Percentiles rank a stretch among this genome's conserved stretches.
Conservation (phyloP, 1,284 basidiomycete species). For the Mycosarcoma mackinlayi region DNA sequence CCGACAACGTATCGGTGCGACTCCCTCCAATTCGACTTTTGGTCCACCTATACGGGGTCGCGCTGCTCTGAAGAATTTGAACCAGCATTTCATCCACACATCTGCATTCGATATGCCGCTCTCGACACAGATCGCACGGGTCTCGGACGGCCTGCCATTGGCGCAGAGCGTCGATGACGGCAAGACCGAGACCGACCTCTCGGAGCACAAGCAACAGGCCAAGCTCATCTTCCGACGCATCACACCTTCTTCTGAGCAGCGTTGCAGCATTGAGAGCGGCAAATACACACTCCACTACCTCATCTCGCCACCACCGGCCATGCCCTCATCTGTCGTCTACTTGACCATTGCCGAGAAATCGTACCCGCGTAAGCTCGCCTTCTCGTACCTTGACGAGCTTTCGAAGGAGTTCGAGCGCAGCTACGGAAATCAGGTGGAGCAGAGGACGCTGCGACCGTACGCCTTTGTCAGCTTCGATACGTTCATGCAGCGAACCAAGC, state of each 20-base stretch:
- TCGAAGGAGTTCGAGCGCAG: slow-evolving; percentile 84
- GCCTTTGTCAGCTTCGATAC: slow-evolving; percentile 75
- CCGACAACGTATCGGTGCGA: too few species aligned
- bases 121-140: slow-evolving; percentile 65
- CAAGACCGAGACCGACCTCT: slow-evolving; percentile 89
- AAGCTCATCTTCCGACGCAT: slow-evolving; percentile 96
- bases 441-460: slow-evolving; percentile 63
- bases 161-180: slow-evolving; percentile 67
- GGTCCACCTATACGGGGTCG: too few species aligned
- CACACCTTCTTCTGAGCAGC: slow-evolving; percentile 85
- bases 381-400: slow-evolving; percentile 96
- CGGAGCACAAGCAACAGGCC: slow-evolving; percentile 97
- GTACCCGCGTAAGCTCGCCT: slow-evolving; percentile 96
- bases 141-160: slow-evolving; percentile 60
- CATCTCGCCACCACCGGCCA: slow-evolving; percentile 73
- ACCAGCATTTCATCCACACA: too few species aligned
- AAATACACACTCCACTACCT: slow-evolving; percentile 95
- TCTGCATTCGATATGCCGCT: slow-evolving; percentile 59
- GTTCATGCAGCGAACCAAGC: slow-evolving; percentile 97
- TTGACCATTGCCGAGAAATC: slow-evolving; percentile 95
- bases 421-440: slow-evolving; percentile 63
- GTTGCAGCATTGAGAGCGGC: slow-evolving; percentile 96
- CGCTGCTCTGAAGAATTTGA: too few species aligned
- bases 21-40: too few species aligned
- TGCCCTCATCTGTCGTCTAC: slow-evolving; percentile 78